Evolutionary conservation across 305 asterid species (phyloP), one percentile per base, ranked within the genome.

Genomic region (Solanum chacoense): DNA sequence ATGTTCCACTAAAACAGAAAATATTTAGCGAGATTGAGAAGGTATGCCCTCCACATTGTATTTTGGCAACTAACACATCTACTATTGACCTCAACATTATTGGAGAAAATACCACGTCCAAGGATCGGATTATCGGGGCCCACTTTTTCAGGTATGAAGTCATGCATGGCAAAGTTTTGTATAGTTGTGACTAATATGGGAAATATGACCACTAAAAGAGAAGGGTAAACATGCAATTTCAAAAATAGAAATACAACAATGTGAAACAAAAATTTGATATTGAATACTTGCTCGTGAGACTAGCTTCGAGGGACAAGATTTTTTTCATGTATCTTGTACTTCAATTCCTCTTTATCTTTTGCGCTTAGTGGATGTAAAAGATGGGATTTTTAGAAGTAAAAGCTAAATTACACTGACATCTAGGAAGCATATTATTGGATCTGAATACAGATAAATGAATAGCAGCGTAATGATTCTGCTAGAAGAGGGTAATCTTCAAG

Each of bases 31-130:
- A 95, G 67, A 90, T 97, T 91, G 99, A 97, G 96, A 96, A 95
- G 91, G 95, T 90, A 42, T 96, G 99, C 91, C 96, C 98, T 88
- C 92, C 97, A 36, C 98, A 96, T 89, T 97, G 99, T 92, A 92
- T 97, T 91, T 93, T 97, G 93, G 98, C 99, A 89, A 91, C 96
- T 88, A 97, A 96, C 91, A 96, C 99, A 87, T 96, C 99, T 76
- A 97, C 99, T 37, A 97, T 97, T 88, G 98, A 97, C 91, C 98
- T 97, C 89, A 93, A 95, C 88, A 37, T 93, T 50, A 75, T 97
- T 90, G 99, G 98, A 85, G 95, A 94, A 92, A 93, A 91, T 86
- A 95, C 93, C 83, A 93, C 92, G 90, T 95, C 99, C 89, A 96
- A 94, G 88, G 98, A 95, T 86, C 94, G 98, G 90, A 92, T 97